Conservation (phyloP, 768 basidiomycete genomes). For the Polyporus arcularius region DNA sequence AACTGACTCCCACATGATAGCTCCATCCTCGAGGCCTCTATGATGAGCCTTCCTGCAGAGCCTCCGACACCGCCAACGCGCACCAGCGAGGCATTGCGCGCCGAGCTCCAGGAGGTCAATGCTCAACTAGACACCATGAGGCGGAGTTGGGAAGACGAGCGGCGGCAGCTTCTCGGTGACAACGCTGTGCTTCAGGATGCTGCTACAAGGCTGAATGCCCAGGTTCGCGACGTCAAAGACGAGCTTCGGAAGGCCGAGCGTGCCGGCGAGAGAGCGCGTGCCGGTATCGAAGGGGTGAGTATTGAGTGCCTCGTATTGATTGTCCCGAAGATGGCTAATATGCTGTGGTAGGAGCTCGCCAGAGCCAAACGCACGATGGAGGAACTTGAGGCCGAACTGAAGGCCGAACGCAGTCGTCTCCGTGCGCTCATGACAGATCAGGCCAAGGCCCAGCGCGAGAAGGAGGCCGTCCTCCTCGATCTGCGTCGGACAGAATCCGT, state of each 20-base stretch:
- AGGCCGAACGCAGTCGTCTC: conserved; percentile 66
- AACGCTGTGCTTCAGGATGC: conserved; percentile 73
- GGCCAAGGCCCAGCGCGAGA: conserved; percentile 60
- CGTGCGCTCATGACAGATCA: conserved; percentile 67
- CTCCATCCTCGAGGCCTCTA: conserved; percentile 51
- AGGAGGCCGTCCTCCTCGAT: conserved; percentile 60
- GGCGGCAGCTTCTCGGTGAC: conserved; percentile 61
- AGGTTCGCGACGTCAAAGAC: conserved; percentile 60
- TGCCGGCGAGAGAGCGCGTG: conserved; percentile 48
- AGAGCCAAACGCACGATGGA: conserved; percentile 63
- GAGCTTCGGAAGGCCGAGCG: conserved; percentile 56
- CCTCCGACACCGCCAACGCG: conserved; percentile 70
- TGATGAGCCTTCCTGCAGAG: conserved; percentile 48
- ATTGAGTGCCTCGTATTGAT: neutral
- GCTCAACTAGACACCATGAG: conserved; percentile 63
- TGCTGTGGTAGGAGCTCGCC: conserved; percentile 61
- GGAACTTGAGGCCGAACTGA: conserved; percentile 73
- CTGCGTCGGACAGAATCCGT: conserved; percentile 74
- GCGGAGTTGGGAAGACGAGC: conserved; percentile 71
- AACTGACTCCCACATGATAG: conserved; percentile 34
- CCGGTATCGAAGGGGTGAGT: conserved; percentile 57
- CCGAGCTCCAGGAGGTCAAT: conserved; percentile 63
- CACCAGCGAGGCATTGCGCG: conserved; percentile 63
- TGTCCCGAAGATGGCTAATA: neutral
- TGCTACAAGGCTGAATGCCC: conserved; percentile 61